Base-by-base conservation (phyloP, 306 rosid genomes). In the Vigna nakashimae region DNA sequence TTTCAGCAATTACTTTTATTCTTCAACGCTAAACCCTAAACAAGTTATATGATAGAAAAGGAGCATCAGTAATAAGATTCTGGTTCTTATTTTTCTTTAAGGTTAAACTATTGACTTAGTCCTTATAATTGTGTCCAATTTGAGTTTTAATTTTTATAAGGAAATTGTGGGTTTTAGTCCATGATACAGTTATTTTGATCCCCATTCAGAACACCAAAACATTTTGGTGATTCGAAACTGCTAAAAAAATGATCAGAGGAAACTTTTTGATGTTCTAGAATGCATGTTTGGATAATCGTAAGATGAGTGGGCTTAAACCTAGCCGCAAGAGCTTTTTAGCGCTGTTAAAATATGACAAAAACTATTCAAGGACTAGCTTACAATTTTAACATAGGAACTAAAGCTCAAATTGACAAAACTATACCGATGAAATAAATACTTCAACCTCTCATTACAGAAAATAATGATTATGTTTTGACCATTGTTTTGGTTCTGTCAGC, bases 401-500 rank as follows among this genome's bases (percentile, higher is more conserved):
- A 55, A 20, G 1, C 68, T 30, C 34, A 16, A 62, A 32, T 28
- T 14, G 18, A 26, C 3, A 26, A 60, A 30, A 32, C 13, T 62
- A 30, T 16, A 14, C 2, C 0, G 20, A 15, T 8, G 45, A 34
- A 62, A 3, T 16, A 32, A 34, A 7, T 7, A 16, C 24, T 7
- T 62, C 7, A 62, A 34, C 22, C 40, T 59, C 5, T 18, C 7
- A 2, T 30, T 2, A 26, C 16, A 15, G 38, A 36, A 36, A 36
- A 5, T 36, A 34, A 8, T 63, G 55, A 42, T 78, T 5, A 13
- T 64, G 51, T 82, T 72, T 66, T 60, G n/a, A 73, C 12, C 17
- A 58, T 80, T 65, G 51, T 48, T 34, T 46, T 84, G 46, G 53
- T 84, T 78, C 72, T 78, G 71, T 11, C 84, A 83, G 96, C 82